Evolutionary conservation across 345 rosid species (phyloP).

Genomic region (Brassica nigra): DNA sequence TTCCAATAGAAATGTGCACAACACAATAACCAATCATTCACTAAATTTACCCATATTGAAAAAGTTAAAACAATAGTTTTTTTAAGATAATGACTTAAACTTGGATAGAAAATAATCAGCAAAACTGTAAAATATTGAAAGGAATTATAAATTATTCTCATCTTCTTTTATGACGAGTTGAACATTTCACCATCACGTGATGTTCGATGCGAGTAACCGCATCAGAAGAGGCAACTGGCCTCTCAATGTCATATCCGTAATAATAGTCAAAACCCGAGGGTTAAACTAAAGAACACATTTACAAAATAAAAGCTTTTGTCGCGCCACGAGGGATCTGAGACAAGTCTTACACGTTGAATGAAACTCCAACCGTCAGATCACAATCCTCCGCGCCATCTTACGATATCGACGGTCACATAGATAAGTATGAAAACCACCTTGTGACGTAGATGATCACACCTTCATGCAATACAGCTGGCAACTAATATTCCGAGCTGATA

Average conservation of each 20-base stretch:
- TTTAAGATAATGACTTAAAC: neutral
- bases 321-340: conserved; percentile 55
- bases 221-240: conserved; percentile 32
- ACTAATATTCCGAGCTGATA: conserved; percentile 85
- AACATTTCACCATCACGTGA: conserved; percentile 52
- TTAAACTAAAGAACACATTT: neutral
- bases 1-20: neutral
- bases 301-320: conserved; percentile 41
- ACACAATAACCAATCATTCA: conserved; percentile 1
- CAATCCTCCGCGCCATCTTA: neutral
- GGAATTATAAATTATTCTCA: neutral
- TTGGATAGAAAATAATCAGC: neutral
- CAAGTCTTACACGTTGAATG: conserved; percentile 37
- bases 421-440: neutral
- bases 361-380: conserved; percentile 41
- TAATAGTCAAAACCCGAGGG: conserved; percentile 40
- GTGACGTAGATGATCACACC: conserved; percentile 10
- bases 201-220: conserved; percentile 35
- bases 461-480: conserved; percentile 53
- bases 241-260: conserved; percentile 50
- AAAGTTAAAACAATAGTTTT: neutral
- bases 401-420: conserved; percentile 11
- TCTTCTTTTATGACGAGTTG: conserved; percentile 18
- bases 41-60: conserved; percentile 6
- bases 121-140: neutral